A percentile compares a stretch with the other conserved stretches of the same genome.
Conservation (phyloP, 2,329 filamentous ascomycete species). For the Colletotrichum costaricense region DNA sequence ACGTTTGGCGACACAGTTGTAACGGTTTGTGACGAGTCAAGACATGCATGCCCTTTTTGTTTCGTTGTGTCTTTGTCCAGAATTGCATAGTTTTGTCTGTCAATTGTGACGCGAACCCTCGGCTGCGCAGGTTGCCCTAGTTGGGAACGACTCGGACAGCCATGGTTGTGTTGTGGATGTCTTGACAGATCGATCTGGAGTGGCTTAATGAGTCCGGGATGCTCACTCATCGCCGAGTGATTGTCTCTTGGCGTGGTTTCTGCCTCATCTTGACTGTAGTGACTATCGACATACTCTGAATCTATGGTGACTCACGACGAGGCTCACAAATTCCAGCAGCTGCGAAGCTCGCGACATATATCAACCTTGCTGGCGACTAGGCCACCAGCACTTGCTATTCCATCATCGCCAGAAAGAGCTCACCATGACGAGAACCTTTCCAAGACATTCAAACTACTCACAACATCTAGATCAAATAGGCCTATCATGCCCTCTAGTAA, state of each 20-base stretch:
- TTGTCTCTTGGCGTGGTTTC: neutral
- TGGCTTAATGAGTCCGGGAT: neutral
- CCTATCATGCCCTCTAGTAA: neutral
- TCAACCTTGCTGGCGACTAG: neutral
- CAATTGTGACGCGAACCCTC: neutral
- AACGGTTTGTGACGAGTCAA: neutral
- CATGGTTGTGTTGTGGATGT: neutral
- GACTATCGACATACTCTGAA: neutral
- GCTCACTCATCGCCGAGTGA: neutral
- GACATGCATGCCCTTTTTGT: neutral
- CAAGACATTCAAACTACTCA: neutral
- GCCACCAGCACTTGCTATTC: neutral
- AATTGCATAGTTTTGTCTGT: neutral
- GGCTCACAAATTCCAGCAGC: neutral
- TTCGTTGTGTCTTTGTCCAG: neutral
- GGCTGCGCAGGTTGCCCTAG: neutral
- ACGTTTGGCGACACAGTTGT: neutral
- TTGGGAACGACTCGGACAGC: neutral
- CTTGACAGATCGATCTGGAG: neutral
- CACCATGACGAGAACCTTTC: neutral
- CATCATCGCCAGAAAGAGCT: neutral
- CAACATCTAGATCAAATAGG: neutral
- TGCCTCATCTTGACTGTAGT: neutral
- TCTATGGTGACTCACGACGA: neutral
- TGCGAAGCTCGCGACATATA: neutral